Conservation (phyloP, 495 filamentous ascomycete genomes). For the Xylaria nigripes region DNA sequence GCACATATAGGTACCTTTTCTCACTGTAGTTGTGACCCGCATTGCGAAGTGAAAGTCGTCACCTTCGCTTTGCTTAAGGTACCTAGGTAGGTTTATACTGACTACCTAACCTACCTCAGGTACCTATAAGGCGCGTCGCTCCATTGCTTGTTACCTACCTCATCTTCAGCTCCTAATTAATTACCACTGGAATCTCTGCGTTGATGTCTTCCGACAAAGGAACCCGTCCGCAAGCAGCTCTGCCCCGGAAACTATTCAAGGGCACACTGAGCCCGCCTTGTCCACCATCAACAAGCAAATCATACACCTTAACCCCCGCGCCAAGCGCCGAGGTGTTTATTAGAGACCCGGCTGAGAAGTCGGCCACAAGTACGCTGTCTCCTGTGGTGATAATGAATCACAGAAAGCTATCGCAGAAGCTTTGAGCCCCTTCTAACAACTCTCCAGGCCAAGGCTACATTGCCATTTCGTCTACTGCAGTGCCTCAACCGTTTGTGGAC, state of each 20-base stretch:
- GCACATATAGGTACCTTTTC: too few relatives aligned
- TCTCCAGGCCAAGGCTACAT: constrained; percentile 11
- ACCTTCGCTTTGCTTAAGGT: too few relatives aligned
- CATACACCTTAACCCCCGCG: constrained; percentile 27
- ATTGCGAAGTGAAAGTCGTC: too few relatives aligned
- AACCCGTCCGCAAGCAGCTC: not conserved
- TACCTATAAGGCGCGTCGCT: too few relatives aligned
- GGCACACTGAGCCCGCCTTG: constrained; percentile 19
- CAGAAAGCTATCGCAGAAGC: not conserved
- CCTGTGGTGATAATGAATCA: not conserved
- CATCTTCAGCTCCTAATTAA: not conserved
- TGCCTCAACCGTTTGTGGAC: constrained; percentile 35
- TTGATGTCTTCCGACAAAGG: constrained; percentile 6
- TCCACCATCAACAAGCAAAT: constrained; percentile 15
- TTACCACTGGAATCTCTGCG: not conserved
- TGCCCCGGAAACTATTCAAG: constrained; percentile 17
- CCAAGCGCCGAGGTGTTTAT: constrained; percentile 29
- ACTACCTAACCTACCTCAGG: too few relatives aligned
- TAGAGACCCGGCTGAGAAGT: constrained; percentile 14
- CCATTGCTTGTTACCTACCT: too few relatives aligned
- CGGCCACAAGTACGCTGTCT: constrained; percentile 12
- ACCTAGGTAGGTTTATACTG: too few relatives aligned
- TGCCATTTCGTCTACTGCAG: constrained; percentile 28
- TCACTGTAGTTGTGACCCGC: too few relatives aligned
- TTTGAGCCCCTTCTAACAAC: constrained; percentile 2